Base-by-base conservation (phyloP, 2,329 filamentous ascomycete genomes). In the Hymenoscyphus albidus region DNA sequence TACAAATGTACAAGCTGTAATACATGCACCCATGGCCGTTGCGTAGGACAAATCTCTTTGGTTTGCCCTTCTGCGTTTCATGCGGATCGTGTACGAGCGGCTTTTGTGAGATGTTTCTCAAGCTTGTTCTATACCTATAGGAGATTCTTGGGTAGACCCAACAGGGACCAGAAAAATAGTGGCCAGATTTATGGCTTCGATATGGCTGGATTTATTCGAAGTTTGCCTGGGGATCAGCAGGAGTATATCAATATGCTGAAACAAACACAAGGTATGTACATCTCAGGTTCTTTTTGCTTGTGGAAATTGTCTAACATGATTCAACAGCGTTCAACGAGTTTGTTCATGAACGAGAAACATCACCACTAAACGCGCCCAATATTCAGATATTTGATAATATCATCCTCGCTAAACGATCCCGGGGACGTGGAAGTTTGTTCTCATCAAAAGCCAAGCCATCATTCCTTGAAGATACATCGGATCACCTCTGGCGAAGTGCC, bases 311-410 rank as follows among this genome's bases (percentile, higher is more conserved):
- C 79, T 82, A 65, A 80, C 76, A 14, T 78, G 76, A 1, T 72
- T 10, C 38, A 16, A 54, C 54, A 86, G 85, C 80, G 59, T 92
- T 93, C 75, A 92, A 92, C 70, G 90, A 94, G 75, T 95, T 95
- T 76, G 90, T 95, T 67, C 89, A 94, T 72, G 89, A 93, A 71
- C 86, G 91, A 57, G 91, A 95, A 77, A 86, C 81, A 27, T 85
- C 83, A 7, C 80, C 85, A 1, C 77, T 85, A 0, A 82, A 85
- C 7, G 83, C 90, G 67, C 83, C 90, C 0, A 77, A 82, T 1
- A 87, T 94, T 71, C 89, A 89, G 63, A 83, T 95, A 0, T 95
- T 95, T 71, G 91, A 95, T 76, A 90, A 93, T 75, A 88, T 95
- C 72, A 91, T 95, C 71, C 81, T 94, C 61, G 90, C 90, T 39